Evolutionary conservation across 2,329 filamentous ascomycete species (phyloP), one percentile per base, ranked within the genome.

Genomic region (Fusarium nodosum): DNA sequence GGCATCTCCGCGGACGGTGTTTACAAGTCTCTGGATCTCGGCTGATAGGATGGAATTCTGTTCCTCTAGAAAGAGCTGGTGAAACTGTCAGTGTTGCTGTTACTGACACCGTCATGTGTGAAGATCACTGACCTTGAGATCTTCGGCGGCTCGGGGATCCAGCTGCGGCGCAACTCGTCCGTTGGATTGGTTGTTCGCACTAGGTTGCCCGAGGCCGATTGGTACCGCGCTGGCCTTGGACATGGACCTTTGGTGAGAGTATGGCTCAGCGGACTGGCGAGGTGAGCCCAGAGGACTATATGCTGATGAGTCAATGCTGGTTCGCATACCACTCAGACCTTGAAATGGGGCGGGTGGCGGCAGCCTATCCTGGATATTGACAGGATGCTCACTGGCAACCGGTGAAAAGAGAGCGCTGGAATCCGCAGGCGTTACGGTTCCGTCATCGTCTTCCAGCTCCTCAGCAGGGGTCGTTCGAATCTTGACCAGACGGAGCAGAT

Each of bases 401-500:
- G 84, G 88, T 54, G 83, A 92, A 77, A 93, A 91, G 80, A 92
- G 93, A 20, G 88, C 88, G 2, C 86, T 86, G 9, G 88, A 90
- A 60, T 92, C 90, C 41, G 91, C 85, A 0, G 91, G 89, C 8
- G 88, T 89, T 12, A 88, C 80, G 11, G 85, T 86, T 53, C 86
- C 88, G 54, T 93, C 91, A 52, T 93, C 91, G 24, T 92, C 88
- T 56, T 93, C 91, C n/a, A 96, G 82, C 75, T 97, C 93, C 46
- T 88, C 88, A 3, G 86, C 85, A 3, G 92, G 90, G 0, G 93
- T 96, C 11, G 89, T 85, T 33, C 91, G 88, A 69, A 98, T 93
- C 81, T 97, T 97, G 75, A 93, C 94, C 7, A 88, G 83, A 50
- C 93, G 91, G 55, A 97, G 85, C 16, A 98, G 86, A 74, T 97